Evolutionary conservation across 2,329 filamentous ascomycete genomes (phyloP), one percentile per base, ranked within the genome.

Genomic region (Fusarium equiseti): DNA sequence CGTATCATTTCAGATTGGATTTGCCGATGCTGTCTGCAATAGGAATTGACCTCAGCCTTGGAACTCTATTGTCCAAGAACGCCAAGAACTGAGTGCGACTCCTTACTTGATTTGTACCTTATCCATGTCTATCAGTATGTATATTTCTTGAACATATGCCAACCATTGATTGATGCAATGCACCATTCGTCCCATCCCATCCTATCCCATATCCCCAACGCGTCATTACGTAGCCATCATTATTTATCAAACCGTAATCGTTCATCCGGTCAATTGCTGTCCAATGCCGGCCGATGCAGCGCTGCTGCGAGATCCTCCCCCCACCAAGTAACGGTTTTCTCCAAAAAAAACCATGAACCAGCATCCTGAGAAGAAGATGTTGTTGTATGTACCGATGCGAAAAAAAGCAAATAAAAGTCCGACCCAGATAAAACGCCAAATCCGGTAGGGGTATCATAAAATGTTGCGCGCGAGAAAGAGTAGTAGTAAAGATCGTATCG

Each of bases 381-480:
- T 63, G 24, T 24, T 52, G 18, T 53, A 43, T 53, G 35, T 43
- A 53, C 35, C 50, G 50, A 53, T 52, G 55, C 45, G 35, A 11
- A 38, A 13, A 53, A 59, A 72, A 59, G 59, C 58, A 63, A 49
- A 61, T 54, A 66, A 66, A 63, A 64, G 32, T 46, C 66, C 71
- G 66, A 69, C 73, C 60, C 67, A 74, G 63, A 60, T 62, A 56
- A 62, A 75, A 74, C 73, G 69, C 73, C 71, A 72, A 70, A 71
- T 69, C 59, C 53, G 63, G 66, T 71, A 66, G 73, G 73, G 73
- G 73, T 75, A 75, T 75, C 73, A 74, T 73, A 59, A 59, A 59
- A 74, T 24, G 44, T 57, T 71, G 72, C 54, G 59, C 32, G 51
- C 45, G 53, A 69, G 53, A 59, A 61, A 63, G 12, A 49, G 27